Conservation (phyloP, 495 filamentous ascomycete species). For the Lasiosphaeriaceae sp. region DNA sequence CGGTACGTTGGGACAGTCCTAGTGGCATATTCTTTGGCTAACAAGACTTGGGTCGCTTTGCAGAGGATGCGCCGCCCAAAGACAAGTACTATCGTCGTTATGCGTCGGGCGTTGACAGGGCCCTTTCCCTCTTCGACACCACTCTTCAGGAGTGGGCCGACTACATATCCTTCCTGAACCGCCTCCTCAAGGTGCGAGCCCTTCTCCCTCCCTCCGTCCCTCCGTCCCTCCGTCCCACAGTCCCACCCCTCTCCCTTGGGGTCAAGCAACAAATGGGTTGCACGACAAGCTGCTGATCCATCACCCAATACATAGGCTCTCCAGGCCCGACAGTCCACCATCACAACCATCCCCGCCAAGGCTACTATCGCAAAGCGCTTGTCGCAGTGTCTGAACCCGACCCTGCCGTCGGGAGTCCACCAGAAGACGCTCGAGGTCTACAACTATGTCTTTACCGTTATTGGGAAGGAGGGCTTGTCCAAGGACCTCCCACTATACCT, state of each 20-base stretch:
- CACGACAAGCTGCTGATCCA: conserved; percentile 14
- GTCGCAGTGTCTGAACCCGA: conserved; percentile 91
- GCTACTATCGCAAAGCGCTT: conserved; percentile 80
- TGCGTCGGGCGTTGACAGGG: conserved; percentile 81
- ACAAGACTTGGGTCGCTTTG: neutral
- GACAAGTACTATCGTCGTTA: conserved; percentile 92
- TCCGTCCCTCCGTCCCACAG: too few relatives aligned
- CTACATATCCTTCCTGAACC: conserved; percentile 94
- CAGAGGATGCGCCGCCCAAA: conserved; percentile 66
- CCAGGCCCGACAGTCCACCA: conserved; percentile 73
- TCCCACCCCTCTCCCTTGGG: too few relatives aligned
- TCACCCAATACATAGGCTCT: conserved; percentile 58
- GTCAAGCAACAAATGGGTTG: too few relatives aligned
- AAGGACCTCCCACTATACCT: conserved; percentile 82
- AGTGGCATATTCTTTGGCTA: neutral
- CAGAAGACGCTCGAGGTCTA: conserved; percentile 97
- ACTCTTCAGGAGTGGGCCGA: conserved; percentile 97
- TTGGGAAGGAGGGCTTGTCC: conserved; percentile 71
- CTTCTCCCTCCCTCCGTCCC: neutral
- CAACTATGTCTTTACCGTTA: conserved; percentile 73
- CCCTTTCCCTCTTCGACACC: conserved; percentile 86
- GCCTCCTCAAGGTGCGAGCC: conserved; percentile 73
- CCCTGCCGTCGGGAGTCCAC: conserved; percentile 93
- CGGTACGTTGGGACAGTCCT: conserved; percentile 29
- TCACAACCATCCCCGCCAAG: conserved; percentile 76